Evolutionary conservation across 2,329 filamentous ascomycete species (phyloP).

Genomic region (Penicillium sp.): DNA sequence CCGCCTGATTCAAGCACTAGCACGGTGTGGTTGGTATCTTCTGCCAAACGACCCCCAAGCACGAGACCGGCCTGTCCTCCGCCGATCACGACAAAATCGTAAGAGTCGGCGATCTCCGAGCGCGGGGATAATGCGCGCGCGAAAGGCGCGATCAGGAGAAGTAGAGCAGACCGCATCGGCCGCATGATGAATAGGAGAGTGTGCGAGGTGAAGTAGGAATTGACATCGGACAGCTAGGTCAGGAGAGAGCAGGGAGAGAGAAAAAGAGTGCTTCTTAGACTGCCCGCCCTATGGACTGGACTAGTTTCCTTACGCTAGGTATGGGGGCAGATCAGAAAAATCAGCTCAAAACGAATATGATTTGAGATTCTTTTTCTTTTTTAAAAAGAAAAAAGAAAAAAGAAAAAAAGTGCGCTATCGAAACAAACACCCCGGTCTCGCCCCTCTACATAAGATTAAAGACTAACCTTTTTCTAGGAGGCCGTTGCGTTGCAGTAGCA

Average conservation of each 20-base stretch:
- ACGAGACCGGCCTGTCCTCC: conserved; percentile 61
- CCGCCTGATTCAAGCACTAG: conserved; percentile 38
- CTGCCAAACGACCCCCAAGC: conserved; percentile 48
- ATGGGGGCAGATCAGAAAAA: too few relatives aligned
- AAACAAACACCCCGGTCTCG: neutral
- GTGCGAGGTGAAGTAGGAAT: neutral
- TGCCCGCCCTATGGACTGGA: too few relatives aligned
- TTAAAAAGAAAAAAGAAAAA: conserved; percentile 1
- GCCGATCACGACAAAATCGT: conserved; percentile 53
- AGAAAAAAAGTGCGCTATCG: neutral
- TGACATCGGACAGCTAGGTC: neutral
- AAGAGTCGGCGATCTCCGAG: conserved; percentile 32
- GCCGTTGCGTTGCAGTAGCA: neutral
- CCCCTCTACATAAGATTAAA: neutral
- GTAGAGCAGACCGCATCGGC: conserved; percentile 2
- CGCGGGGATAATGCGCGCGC: conserved; percentile 29
- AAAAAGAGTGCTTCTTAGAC: too few relatives aligned
- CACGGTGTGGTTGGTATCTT: conserved; percentile 43
- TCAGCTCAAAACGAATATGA: too few relatives aligned
- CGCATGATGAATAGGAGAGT: neutral
- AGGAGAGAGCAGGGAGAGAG: neutral
- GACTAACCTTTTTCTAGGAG: neutral
- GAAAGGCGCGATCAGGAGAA: conserved; percentile 19
- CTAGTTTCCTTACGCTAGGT: too few relatives aligned
- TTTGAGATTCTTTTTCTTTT: too few relatives aligned